phyloP scores from a whole-genome alignment of 2,329 filamentous ascomycete species.

The Fusarium sp. region DNA sequence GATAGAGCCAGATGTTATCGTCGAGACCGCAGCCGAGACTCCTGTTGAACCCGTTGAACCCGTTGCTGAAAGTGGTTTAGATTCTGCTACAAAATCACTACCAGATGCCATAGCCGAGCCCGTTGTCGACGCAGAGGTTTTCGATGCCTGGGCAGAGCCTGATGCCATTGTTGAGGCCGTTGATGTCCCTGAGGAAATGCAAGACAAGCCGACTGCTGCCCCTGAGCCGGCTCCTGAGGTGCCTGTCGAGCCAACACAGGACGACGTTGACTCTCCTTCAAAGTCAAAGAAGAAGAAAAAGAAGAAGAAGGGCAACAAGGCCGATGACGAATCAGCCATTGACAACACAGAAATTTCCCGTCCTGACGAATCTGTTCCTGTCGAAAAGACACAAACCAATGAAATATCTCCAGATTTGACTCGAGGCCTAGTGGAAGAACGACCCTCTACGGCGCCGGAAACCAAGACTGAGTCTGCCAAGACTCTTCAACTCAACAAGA shows the following conservation, averaged over 20 bases:
- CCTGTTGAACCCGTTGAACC: neutral
- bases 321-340: slow-evolving; percentile 22
- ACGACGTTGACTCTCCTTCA: slow-evolving; percentile 20
- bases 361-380: slow-evolving; percentile 9
- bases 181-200: slow-evolving; percentile 10
- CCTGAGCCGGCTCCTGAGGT: slow-evolving; percentile 24
- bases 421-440: slow-evolving; percentile 3
- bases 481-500: neutral
- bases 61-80: neutral
- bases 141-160: slow-evolving; percentile 37
- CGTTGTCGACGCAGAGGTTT: slow-evolving; percentile 28
- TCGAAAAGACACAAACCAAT: slow-evolving; percentile 4
- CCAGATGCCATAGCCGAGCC: slow-evolving; percentile 1
- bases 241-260: slow-evolving; percentile 10
- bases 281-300: slow-evolving; percentile 50
- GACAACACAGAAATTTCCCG: slow-evolving; percentile 22
- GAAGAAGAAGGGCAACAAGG: slow-evolving; percentile 45
- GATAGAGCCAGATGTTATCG: slow-evolving; percentile 15
- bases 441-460: neutral
- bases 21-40: slow-evolving; percentile 1
- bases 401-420: slow-evolving; percentile 4
- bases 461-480: slow-evolving; percentile 2
- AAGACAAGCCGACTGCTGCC: slow-evolving; percentile 6
- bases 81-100: neutral
- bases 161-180: slow-evolving; percentile 7